Base-by-base conservation (phyloP, 768 basidiomycete genomes). In the Chlorophyllum brunneum region DNA sequence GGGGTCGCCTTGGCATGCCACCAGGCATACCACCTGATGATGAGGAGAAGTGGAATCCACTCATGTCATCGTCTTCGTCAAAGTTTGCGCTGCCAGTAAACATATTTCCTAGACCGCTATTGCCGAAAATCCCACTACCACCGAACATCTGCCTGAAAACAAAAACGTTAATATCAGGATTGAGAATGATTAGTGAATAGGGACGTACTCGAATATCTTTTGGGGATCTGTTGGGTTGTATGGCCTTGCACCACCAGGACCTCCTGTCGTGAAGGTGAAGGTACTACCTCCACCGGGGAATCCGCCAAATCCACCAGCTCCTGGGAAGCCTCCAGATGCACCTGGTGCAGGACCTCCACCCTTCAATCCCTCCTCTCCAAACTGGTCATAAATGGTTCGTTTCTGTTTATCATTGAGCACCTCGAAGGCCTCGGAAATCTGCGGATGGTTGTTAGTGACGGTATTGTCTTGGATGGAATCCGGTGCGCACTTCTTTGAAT, bases 381-480 rank as follows among this genome's bases (percentile, higher is more conserved):
- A 86, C 59, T 97, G 92, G 67, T 97, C 95, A 58, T 94, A 98
- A 5, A 92, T 64, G 0, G 88, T 70, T 20, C 91, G 86, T 62
- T 92, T 93, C 64, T 92, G 76, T 66, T 82, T 82, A 69, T 97
- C 93, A 45, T 80, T 89, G 51, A 98, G 82, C 24, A 95, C 94
- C 65, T 98, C 95, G 61, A 95, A 98, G 0, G 93, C 95, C 73
- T 98, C 95, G 27, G 90, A 90, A 40, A 98, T 81, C 88, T 95
- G 31, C n/a, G 5, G 24, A 27, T 7, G 36, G 5, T 13, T 31
- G 39, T 58, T 10, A 56, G 49, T 41, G 50, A 54, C 42, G 30
- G 46, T 48, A 34, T 33, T 48, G 22, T 39, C 7, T 11, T 13
- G 20, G 7, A 18, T 31, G 31, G 40, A 29, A 13, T 20, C 2